Base-by-base conservation (phyloP, 306 rosid species). In the Corylus avellana region DNA sequence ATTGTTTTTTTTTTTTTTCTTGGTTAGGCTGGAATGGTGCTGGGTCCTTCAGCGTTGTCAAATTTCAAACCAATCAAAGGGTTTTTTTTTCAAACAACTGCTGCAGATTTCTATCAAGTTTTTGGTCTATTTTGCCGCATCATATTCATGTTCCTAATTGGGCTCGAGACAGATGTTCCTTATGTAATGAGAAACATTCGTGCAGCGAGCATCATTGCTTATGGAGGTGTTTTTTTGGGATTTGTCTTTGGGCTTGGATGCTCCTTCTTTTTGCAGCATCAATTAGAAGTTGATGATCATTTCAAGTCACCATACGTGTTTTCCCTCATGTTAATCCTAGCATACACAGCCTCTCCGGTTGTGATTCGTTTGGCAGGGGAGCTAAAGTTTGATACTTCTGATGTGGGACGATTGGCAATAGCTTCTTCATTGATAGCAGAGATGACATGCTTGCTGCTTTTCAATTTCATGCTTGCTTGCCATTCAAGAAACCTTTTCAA, bases 81-180 rank as follows among this genome's bases (percentile, higher is more conserved):
- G 0, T 70, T 80, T 46, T 95, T 95, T 67, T 87, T 91, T 20
- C 98, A 91, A 29, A 80, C 89, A 0, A 86, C 91, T 6, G 90
- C 97, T 0, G 87, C 88, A 20, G 90, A 95, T 54, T 95, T 91
- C 87, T 95, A 95, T 27, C 94, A 95, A 76, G 84, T 95, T 63
- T 93, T 95, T 32, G 91, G 97, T 32, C 93, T 92, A 81, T 89
- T 95, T 17, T 90, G 95, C 58, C 93, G 98, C 7, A 92, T 92
- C 35, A 62, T 90, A 25, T 91, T 95, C 90, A 90, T 90, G 89
- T 95, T 95, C 86, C 75, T 95, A 4, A 86, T 95, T 29, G 98
- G 98, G 2, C 78, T 95, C 27, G 95, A 95, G 77, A 86, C 87
- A 70, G 94, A 92, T 32, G 13, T 83, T n/a, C 73, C 89, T 2